Conservation (phyloP, 2,329 filamentous ascomycete species). For the Aspergillus sp. region DNA sequence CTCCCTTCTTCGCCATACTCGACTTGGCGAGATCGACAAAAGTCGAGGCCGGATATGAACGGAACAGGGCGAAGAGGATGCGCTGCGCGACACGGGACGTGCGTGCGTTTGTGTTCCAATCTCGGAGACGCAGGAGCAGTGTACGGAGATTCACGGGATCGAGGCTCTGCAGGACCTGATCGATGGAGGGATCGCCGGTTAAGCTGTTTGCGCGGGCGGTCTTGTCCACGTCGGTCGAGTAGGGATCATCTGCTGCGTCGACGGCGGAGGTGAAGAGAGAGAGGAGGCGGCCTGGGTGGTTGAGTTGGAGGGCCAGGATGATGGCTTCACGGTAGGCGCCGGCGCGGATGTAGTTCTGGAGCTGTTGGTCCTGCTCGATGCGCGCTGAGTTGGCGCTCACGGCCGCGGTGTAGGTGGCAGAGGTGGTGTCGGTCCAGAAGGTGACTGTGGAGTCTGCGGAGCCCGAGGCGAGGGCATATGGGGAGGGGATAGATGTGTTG, state of each 20-base stretch:
- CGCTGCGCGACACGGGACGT: conserved; percentile 79
- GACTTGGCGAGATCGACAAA: conserved; percentile 58
- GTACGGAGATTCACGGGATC: conserved; percentile 79
- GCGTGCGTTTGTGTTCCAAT: conserved; percentile 96
- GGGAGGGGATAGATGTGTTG: conserved; percentile 18
- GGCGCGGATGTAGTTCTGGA: conserved; percentile 84
- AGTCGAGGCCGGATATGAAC: conserved; percentile 68
- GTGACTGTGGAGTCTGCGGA: conserved; percentile 87
- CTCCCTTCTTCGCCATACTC: conserved; percentile 21
- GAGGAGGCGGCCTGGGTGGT: conserved; percentile 83
- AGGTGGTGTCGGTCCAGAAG: conserved; percentile 91
- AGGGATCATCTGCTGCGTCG: conserved; percentile 57
- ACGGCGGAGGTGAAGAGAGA: conserved; percentile 75
- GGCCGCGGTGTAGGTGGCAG: conserved; percentile 65
- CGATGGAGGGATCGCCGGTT: conserved; percentile 52
- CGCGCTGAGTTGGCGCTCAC: conserved; percentile 66
- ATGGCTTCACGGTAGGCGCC: conserved; percentile 91
- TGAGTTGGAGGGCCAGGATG: conserved; percentile 80
- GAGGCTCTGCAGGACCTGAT: conserved; percentile 70
- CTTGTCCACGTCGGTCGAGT: conserved; percentile 26
- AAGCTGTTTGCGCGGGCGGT: conserved; percentile 26
- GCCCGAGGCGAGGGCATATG: conserved; percentile 72
- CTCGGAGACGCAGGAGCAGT: conserved; percentile 71
- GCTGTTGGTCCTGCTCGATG: conserved; percentile 87
- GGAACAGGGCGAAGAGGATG: conserved; percentile 70